A percentile compares a stretch with the other conserved stretches of the same genome.
phyloP scores from a whole-genome alignment of 2,329 filamentous ascomycete species.

The Didymella pinodella region DNA sequence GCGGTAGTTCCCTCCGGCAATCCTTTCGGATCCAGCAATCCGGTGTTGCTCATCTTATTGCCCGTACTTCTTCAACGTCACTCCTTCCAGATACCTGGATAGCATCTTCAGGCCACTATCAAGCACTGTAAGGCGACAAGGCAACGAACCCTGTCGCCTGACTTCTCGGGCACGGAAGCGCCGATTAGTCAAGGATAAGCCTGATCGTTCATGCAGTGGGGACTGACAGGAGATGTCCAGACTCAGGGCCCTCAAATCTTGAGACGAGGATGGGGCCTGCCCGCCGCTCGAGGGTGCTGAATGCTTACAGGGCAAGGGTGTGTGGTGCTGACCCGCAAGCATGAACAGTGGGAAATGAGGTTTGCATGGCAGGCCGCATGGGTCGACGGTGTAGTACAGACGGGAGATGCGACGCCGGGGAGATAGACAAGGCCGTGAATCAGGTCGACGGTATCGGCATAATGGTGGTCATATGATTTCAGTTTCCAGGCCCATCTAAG shows the following conservation, averaged over 20 bases:
- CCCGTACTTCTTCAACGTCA: conserved; percentile 15
- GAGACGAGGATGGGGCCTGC: conserved; percentile 18
- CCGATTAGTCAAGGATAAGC: conserved; percentile 3
- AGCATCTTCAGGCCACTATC: conserved; percentile 8
- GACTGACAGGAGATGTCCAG: conserved; percentile 5
- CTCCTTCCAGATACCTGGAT: conserved; percentile 4
- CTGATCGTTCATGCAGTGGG: conserved; percentile 18
- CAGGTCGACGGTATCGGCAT: conserved; percentile 10
- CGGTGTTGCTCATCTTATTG: conserved; percentile 5
- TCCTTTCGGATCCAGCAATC: conserved; percentile 7
- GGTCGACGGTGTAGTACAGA: conserved; percentile 7
- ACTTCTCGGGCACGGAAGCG: conserved; percentile 12
- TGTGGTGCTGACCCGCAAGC: conserved; percentile 8
- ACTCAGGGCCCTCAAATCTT: conserved; percentile 11
- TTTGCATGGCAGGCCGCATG: conserved; percentile 10
- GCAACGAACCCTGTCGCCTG: conserved; percentile 10
- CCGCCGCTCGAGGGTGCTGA: conserved; percentile 8
- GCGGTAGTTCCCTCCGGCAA: conserved; percentile 5
- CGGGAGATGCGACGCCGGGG: conserved; percentile 24
- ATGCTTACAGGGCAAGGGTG: conserved; percentile 7
- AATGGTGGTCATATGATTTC: conserved; percentile 10
- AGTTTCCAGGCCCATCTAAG: conserved; percentile 2
- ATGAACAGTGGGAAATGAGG: conserved; percentile 27
- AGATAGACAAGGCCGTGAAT: neutral
- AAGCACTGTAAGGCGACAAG: conserved; percentile 13